Percentiles rank a stretch among this genome's conserved stretches.
Evolutionary conservation across 2,329 filamentous ascomycete genomes (phyloP).

Genomic region (Neurospora crassa): DNA sequence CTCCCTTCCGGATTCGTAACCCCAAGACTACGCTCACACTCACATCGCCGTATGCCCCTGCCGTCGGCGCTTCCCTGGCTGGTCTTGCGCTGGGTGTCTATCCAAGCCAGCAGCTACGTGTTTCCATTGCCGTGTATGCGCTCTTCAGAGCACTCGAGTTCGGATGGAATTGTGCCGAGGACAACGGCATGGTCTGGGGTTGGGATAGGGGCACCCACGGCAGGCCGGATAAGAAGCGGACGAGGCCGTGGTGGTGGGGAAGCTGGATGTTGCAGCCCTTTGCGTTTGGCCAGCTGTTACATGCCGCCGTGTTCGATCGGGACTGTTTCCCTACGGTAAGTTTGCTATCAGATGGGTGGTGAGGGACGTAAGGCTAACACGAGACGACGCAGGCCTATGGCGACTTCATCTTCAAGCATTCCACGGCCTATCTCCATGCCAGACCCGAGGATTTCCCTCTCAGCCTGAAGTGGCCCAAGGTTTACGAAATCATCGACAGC

Average conservation of each 20-base stretch:
- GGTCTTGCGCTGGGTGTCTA: conserved; percentile 74
- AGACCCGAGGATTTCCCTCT: conserved; percentile 60
- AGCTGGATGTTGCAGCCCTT: conserved; percentile 75
- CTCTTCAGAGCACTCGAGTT: conserved; percentile 79
- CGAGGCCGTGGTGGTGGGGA: conserved; percentile 72
- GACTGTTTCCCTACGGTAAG: conserved; percentile 59
- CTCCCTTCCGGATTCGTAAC: conserved; percentile 74
- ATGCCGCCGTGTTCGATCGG: conserved; percentile 67
- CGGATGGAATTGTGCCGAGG: conserved; percentile 73
- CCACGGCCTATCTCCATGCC: conserved; percentile 67
- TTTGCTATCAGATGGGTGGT: neutral
- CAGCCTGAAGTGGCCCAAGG: conserved; percentile 62
- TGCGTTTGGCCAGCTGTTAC: conserved; percentile 65
- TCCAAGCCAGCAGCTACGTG: conserved; percentile 54
- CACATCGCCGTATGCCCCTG: conserved; percentile 76
- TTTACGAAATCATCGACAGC: conserved; percentile 69
- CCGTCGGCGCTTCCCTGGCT: conserved; percentile 80
- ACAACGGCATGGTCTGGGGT: conserved; percentile 59
- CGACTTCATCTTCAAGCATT: conserved; percentile 56
- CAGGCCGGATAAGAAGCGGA: conserved; percentile 33
- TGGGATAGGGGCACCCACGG: conserved; percentile 41
- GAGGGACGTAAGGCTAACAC: neutral
- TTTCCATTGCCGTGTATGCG: conserved; percentile 73
- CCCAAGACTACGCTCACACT: conserved; percentile 64
- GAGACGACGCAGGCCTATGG: conserved; percentile 24